Evolutionary conservation across 805 yeast genomes (phyloP), one percentile per base, ranked within the genome.

Genomic region (Millerozyma acaciae): DNA sequence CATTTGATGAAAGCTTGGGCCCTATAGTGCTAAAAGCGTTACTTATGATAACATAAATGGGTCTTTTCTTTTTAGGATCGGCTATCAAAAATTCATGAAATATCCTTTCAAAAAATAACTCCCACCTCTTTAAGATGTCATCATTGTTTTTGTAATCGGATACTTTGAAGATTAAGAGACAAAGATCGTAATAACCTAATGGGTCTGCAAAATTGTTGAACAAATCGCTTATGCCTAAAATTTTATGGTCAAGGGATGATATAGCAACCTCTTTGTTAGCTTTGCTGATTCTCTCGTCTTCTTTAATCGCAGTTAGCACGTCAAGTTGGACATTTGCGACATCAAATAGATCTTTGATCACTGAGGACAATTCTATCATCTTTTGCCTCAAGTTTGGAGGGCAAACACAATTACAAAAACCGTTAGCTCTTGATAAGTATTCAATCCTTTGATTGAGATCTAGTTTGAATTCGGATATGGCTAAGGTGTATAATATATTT

Each of bases 121-220:
- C 78, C 95, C 96, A 90, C 57, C 88, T 78, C 35, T 78, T 73
- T 44, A 78, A 62, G 34, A 90, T 83, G 53, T 85, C 96, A 44
- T 85, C 95, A 8, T 80, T 70, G 49, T 85, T 85, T 50, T 90
- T 76, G 57, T 82, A 82, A 51, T 90, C 96, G 3, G 97, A 80
- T 9, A 83, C 75, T 51, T 85, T 84, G 67, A 84, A 85, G 10
- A 88, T 79, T 25, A 76, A 59, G 38, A 89, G 67, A 40, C 95
- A 83, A 32, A 90, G 68, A 45, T 85, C 95, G 57, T 80, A 79
- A 52, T 89, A 90, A 5, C 90, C 90, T 40, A 89, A 64, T 16
- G 95, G 95, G 47, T 84, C 89, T 8, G 95, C 86, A 57, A 72
- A 90, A 42, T 77, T 81, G 60, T 93, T 90, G 66, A 79, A 90